A percentile compares a stretch with the other conserved stretches of the same genome.
These are phyloP conservation scores for Allomyces macrogynus DNA, from an alignment of 192 early-diverging fungal species.

Conservation along the genomic window DNA sequence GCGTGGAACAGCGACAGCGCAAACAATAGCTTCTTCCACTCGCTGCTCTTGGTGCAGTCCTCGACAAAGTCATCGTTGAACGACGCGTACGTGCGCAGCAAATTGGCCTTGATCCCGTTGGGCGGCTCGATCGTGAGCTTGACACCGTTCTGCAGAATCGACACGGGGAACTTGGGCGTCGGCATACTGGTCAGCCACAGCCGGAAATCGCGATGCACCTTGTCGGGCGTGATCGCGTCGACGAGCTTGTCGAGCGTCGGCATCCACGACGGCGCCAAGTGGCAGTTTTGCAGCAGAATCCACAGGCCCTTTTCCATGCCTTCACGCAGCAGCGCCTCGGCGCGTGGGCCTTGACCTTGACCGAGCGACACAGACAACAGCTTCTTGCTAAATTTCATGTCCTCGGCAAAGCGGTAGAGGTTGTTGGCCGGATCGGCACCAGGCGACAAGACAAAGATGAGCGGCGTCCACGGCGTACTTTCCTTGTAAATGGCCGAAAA, in stretches of 20 bases:
- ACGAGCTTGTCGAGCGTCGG: conserved; percentile 85
- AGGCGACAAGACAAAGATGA: conserved; percentile 76
- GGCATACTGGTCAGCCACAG: conserved; percentile 97
- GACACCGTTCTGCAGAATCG: conserved; percentile 67
- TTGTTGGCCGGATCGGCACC: conserved; percentile 91
- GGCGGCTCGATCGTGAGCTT: conserved; percentile 91
- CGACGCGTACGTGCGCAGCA: conserved; percentile 55
- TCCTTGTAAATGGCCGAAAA: conserved; percentile 52
- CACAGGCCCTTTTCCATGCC: conserved; percentile 71
- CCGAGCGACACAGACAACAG: conserved; percentile 94
- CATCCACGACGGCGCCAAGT: conserved; percentile 83
- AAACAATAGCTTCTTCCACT: conserved; percentile 76
- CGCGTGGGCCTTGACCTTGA: conserved; percentile 64
- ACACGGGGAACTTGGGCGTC: conserved; percentile 80
- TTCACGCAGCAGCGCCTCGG: conserved; percentile 66
- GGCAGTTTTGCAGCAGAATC: conserved; percentile 97
- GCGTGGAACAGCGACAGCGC: conserved; percentile 75
- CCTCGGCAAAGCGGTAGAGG: conserved; percentile 70
- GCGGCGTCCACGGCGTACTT: conserved; percentile 43
- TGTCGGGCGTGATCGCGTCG: conserved; percentile 21
- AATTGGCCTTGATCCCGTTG: conserved; percentile 83
- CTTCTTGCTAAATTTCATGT: conserved; percentile 30
- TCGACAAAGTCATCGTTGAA: conserved; percentile 24
- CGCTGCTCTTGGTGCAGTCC: conserved; percentile 62
- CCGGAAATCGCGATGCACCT: conserved; percentile 64